A percentile compares a stretch with the other conserved stretches of the same genome.
Conservation (phyloP, 768 basidiomycete species). For the Lepiota venenata region DNA sequence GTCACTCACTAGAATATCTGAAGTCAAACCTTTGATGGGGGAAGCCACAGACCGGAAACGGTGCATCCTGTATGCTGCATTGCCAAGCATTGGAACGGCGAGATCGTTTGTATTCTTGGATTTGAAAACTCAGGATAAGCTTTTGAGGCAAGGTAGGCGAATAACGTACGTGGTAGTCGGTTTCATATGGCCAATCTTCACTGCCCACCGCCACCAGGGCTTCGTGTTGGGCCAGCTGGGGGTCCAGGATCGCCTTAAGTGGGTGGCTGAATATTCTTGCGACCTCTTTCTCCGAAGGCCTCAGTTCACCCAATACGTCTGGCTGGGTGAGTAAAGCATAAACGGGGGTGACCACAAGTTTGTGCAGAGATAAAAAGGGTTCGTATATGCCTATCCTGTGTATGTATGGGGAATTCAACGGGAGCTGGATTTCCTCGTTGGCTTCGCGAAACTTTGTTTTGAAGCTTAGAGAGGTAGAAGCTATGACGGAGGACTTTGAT, state of each 20-base stretch:
- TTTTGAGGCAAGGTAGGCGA: neutral
- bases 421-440: constrained; percentile 77
- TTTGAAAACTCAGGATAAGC: neutral
- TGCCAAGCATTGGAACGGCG: constrained; percentile 41
- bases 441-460: constrained; percentile 72
- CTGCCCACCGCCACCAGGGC: constrained; percentile 56
- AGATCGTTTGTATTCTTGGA: constrained; percentile 51
- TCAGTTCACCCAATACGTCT: constrained; percentile 46
- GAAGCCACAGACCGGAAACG: constrained; percentile 77
- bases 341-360: constrained; percentile 75
- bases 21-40: constrained; percentile 80
- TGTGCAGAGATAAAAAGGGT: constrained; percentile 65
- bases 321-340: constrained; percentile 63
- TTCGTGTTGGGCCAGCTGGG: constrained; percentile 34
- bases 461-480: neutral
- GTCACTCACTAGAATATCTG: constrained; percentile 69
- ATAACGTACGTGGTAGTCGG: constrained; percentile 62
- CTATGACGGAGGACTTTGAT: neutral
- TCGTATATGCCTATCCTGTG: constrained; percentile 59
- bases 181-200: constrained; percentile 80
- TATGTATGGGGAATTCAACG: constrained; percentile 51
- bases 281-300: constrained; percentile 65
- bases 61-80: constrained; percentile 72
- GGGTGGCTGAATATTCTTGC: constrained; percentile 79
- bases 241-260: constrained; percentile 69